Evolutionary conservation across 257 asterid genomes (phyloP).

Genomic region (Rauvolfia tetraphylla): DNA sequence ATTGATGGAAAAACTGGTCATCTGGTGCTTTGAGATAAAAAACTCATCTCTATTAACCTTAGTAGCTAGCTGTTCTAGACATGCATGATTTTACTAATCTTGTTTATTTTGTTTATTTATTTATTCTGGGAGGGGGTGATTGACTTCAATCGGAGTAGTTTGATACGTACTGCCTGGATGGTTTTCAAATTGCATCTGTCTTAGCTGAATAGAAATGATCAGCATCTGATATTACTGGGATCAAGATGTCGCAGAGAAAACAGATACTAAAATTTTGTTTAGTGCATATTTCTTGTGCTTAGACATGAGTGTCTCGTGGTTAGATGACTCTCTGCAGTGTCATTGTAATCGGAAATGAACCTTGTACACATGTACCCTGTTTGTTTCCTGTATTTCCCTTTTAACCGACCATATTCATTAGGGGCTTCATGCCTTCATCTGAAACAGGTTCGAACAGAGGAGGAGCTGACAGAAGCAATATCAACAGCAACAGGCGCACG

Average conservation of each 20-base stretch:
- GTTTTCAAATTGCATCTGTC: not conserved
- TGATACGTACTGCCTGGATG: not conserved
- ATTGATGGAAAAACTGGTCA: conserved; percentile 2
- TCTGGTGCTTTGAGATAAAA: not conserved
- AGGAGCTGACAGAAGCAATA: conserved; percentile 30
- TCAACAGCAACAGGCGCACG: conserved; percentile 23
- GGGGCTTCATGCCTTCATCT: not conserved
- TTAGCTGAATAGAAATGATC: too few species aligned
- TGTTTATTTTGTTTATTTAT: too few species aligned
- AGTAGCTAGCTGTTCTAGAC: not conserved
- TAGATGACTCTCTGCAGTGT: not conserved
- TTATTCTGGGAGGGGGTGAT: not conserved
- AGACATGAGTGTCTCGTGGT: not conserved
- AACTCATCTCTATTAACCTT: not conserved
- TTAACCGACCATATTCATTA: not conserved
- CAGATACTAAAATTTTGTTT: not conserved
- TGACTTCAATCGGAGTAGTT: not conserved
- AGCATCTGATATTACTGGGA: too few species aligned
- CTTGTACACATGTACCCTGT: not conserved
- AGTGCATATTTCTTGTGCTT: not conserved
- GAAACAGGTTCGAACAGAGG: conserved; percentile 30
- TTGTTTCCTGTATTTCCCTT: not conserved
- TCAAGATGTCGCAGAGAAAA: too few species aligned
- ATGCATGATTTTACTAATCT: not conserved
- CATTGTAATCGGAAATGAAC: too few species aligned